Evolutionary conservation across 352 stramenopile species (phyloP), one percentile per base, ranked within the genome.

Genomic region (Aphanomyces cochlioides): DNA sequence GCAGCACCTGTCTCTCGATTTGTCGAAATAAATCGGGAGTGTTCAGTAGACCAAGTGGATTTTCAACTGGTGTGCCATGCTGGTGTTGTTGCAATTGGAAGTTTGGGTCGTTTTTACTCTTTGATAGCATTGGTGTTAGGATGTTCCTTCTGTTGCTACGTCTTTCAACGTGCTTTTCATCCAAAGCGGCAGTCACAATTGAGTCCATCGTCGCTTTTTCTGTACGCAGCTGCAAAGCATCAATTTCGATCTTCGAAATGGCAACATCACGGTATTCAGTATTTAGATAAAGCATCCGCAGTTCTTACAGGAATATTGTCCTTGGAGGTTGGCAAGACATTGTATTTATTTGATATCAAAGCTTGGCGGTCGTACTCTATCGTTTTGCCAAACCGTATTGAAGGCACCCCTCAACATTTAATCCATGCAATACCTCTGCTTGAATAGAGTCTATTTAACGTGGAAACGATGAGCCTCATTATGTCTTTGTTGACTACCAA

Each of bases 191-290:
- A 12, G 17, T 50, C 43, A 50, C 43, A 50, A 50, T 12, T 50
- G 10, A 1, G 10, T 50, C 17, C 43, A 50, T 58, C 45, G 45
- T 68, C 60, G 60, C 21, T 61, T 45, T 47, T 69, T 12, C 45
- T 69, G 7, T 69, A 69, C 41, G 47, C 63, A 7, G 59, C 63
- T 15, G 63, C 63, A 19, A 69, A 69, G 50, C 41, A 69, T 39
- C 63, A 69, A n/a, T 69, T 58, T 47, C 13, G 19, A 5, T 50
- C 41, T 15, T 17, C 12, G n/a, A 47, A 47, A 15, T 69, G 63
- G 63, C 8, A 58, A 17, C 10, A 58, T 39, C 19, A 69, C 17
- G 63, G 38, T n/a, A 39, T 69, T 7, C 36, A 69, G 12, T 69
- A 61, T 47, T 3, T 69, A 15, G 63, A 69, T 41, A 38, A 34